A percentile compares a stretch with the other conserved stretches of the same genome.
These are phyloP conservation scores for Vaccinium macrocarpon DNA, from an alignment of 148 eudicot genomes.

Conservation along the genomic window DNA sequence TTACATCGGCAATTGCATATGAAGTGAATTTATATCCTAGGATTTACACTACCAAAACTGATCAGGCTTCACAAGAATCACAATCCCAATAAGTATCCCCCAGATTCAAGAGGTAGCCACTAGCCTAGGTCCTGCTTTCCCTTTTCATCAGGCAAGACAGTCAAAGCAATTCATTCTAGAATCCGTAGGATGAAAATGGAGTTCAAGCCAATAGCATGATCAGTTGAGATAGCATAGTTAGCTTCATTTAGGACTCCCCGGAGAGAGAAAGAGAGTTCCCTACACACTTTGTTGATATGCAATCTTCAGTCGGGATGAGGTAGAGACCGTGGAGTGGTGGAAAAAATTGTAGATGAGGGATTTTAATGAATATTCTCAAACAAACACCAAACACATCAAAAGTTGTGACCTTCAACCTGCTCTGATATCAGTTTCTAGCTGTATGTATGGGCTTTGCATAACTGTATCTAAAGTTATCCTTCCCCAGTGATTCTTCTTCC, in stretches of 20 bases:
- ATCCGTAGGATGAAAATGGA: not conserved
- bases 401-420: not conserved
- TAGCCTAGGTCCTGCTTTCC: not conserved
- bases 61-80: too few species aligned
- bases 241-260: not conserved
- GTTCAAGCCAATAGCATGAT: not conserved
- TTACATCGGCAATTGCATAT: too few species aligned
- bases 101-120: not conserved
- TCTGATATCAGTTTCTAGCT: not conserved
- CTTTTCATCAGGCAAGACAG: not conserved
- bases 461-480: not conserved
- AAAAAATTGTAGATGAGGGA: not conserved
- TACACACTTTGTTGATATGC: not conserved
- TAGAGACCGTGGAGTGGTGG: not conserved
- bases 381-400: not conserved
- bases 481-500: not conserved
- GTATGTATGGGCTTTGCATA: not conserved
- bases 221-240: not conserved
- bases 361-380: not conserved
- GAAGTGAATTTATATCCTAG: too few species aligned
- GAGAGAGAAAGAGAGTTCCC: not conserved
- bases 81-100: not conserved
- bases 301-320: conserved; percentile 1
- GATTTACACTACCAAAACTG: too few species aligned
- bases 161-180: not conserved